phyloP scores from a whole-genome alignment of 495 filamentous ascomycete species.

The Parathielavia hyrcaniae region DNA sequence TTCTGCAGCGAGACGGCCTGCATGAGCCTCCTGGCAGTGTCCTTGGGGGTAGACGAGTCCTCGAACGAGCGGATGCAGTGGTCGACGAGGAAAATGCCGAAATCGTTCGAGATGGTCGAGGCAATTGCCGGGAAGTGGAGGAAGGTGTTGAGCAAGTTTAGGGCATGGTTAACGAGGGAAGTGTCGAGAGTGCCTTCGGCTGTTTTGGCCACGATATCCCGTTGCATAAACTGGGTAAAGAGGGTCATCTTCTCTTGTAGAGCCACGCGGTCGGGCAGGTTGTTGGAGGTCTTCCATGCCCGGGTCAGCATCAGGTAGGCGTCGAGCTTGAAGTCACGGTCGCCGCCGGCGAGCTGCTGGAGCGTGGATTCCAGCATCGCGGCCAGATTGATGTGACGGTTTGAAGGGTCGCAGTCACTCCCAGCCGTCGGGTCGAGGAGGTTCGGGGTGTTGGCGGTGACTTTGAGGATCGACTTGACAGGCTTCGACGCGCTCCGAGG shows the following conservation, averaged over 20 bases:
- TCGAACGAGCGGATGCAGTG: slow-evolving; percentile 64
- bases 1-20: slow-evolving; percentile 69
- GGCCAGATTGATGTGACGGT: slow-evolving; percentile 46
- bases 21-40: slow-evolving; percentile 69
- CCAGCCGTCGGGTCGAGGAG: slow-evolving; percentile 37
- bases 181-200: slow-evolving; percentile 49
- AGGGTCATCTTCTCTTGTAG: slow-evolving; percentile 67
- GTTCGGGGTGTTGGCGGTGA: slow-evolving; percentile 44
- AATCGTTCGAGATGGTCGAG: slow-evolving; percentile 62
- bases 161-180: slow-evolving; percentile 64
- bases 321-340: slow-evolving; percentile 66
- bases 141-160: slow-evolving; percentile 67
- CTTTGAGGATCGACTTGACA: slow-evolving; percentile 83
- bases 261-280: slow-evolving; percentile 61
- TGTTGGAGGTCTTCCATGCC: slow-evolving; percentile 71
- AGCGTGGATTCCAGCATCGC: slow-evolving; percentile 79
- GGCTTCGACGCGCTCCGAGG: slow-evolving; percentile 61
- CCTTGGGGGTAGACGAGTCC: slow-evolving; percentile 56
- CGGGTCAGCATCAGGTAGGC: slow-evolving; percentile 74
- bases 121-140: slow-evolving; percentile 61
- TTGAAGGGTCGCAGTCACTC: slow-evolving; percentile 31
- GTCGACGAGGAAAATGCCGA: slow-evolving; percentile 72
- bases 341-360: slow-evolving; percentile 66
- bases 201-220: slow-evolving; percentile 59
- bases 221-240: slow-evolving; percentile 69